Base-by-base conservation (phyloP, 2,329 filamentous ascomycete species). In the Fusarium cyanostomum region DNA sequence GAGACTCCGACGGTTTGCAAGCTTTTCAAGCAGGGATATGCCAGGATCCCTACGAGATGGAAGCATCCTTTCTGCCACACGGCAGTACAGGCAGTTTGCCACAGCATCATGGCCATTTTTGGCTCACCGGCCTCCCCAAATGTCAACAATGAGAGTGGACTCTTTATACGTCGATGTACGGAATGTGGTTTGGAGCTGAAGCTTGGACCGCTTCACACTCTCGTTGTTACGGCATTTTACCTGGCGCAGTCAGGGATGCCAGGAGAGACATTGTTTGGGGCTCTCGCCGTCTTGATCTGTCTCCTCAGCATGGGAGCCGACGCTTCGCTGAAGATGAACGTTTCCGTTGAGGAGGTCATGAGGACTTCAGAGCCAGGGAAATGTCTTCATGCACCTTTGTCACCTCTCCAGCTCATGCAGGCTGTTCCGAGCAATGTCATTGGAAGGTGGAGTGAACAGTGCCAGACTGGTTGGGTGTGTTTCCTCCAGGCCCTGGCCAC, bases 31-130 rank as follows among this genome's bases (percentile, higher is more conserved):
- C 13, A 54, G 2, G 62, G 62, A 9, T 50, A 39, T 30, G 31
- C 46, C 8, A 15, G 62, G 0, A 51, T 62, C 2, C 62, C 59
- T 7, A n/a, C 13, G 0, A 26, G 11, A 30, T 64, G 62, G 59
- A 64, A 62, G 4, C 62, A 64, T 11, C 18, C 50, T 0, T 64
- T 62, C 7, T 64, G 62, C 1, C 62, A 64, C 21, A 53, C 62
- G 1, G 34, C 59, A 0, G 51, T 51, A 1, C 62, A 62, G 12
- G 46, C 54, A 0, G 43, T 62, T 18, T 62, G 55, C 8, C 62
- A 64, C 2, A 16, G 24, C 24, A 30, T 53, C 1, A 13, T 53
- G 1, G 0, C 2, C 0, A 21, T 59, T 4, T 59, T 53, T 15
- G 50, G 3, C 0, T 39, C 18, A 0, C 2, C 10, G 2, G 1